Base-by-base conservation (phyloP, 305 asterid species). In the Rubia balearica region DNA sequence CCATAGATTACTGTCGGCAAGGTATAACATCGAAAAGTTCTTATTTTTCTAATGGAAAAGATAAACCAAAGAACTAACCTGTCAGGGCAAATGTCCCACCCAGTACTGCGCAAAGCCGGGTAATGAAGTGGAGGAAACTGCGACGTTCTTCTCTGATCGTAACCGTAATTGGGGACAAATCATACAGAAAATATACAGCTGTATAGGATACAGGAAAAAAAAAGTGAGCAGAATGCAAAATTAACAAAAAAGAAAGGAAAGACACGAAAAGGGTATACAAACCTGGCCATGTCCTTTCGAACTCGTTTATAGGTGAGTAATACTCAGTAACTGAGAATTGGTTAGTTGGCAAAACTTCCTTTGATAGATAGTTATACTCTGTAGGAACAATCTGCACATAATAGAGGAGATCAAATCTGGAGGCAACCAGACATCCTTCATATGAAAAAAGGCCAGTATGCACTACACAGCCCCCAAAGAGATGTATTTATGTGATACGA, bases 1-100 rank as follows among this genome's bases (percentile, higher is more conserved):
- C 11, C 62, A 30, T 21, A 56, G 10, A 40, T 19, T 13, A 13
- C 49, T 56, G 17, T 14, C 22, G n/a, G 14, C 6, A 49, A 5
- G 16, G 27, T 21, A 10, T 6, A 61, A 14, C 11, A 6, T 16
- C 7, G n/a, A 48, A 14, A 48, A 14, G 13, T 2, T 48, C 5
- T 24, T 24, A 24, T 24, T 24, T 24, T 24, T 24, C 27, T 24
- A 1, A 24, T 24, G 27, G 27, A 24, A 24, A 24, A 24, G 12
- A 55, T 53, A 68, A 68, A 22, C 11, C 2, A 30, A 3, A 21
- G 66, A 76, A 74, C 85, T 38, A 73, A 94, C 99, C 99, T 87
- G 99, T 89, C 71, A 94, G 72, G 78, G 99, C 99, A 81, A 94
- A 94, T 75, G 99, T 94, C 70, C 99, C 99, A 71, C 99, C 99